A percentile compares a stretch with the other conserved stretches of the same genome.
Evolutionary conservation across 352 stramenopile species (phyloP).

Genomic region (Globisporangium okanoganense): DNA sequence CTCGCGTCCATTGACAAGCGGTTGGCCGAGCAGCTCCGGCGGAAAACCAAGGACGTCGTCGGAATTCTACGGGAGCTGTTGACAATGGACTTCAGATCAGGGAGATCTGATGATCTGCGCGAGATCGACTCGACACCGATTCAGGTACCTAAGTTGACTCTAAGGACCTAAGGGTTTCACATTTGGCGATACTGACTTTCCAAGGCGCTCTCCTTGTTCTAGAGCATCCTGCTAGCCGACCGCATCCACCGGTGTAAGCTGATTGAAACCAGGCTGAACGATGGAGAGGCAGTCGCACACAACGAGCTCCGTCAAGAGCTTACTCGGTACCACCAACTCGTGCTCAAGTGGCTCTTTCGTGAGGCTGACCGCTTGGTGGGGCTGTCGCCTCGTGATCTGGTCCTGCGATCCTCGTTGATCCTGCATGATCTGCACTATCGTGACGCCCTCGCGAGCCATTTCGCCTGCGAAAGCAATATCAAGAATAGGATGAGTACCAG

Average conservation of each 20-base stretch:
- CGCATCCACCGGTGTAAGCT: conserved; percentile 37
- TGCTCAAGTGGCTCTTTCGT: conserved; percentile 3
- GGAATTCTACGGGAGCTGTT: conserved; percentile 18
- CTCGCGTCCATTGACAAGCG: conserved; percentile 53
- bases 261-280: conserved; percentile 22
- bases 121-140: conserved; percentile 20
- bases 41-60: conserved; percentile 42
- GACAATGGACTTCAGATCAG: background rate
- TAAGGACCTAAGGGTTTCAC: background rate
- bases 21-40: conserved; percentile 50
- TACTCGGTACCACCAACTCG: background rate
- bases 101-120: background rate
- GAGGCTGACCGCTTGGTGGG: too few relatives aligned
- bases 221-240: conserved; percentile 50
- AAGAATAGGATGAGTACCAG: background rate
- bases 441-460: conserved; percentile 36
- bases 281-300: background rate
- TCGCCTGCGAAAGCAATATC: background rate
- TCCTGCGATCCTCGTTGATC: conserved; percentile 25
- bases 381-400: conserved; percentile 18
- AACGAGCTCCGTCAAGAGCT: conserved; percentile 6
- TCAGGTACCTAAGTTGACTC: conserved; percentile 19
- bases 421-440: conserved; percentile 58
- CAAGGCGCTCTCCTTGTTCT: background rate
- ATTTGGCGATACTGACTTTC: background rate